Base-by-base conservation (phyloP, 2,329 filamentous ascomycete genomes). In the Teratosphaeria destructans region DNA sequence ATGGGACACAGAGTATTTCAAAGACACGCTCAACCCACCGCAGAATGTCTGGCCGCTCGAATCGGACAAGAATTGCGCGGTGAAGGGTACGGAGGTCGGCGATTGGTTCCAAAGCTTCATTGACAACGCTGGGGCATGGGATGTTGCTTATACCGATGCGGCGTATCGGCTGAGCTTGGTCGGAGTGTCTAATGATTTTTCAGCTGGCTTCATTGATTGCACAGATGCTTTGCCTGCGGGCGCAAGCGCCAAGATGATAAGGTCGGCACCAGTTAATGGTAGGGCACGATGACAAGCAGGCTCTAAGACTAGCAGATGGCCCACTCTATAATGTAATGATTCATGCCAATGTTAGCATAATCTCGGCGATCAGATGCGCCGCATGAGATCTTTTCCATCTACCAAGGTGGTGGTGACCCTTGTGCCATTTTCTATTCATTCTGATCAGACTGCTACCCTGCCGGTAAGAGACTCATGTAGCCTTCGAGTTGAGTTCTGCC, bases 401-500 rank as follows among this genome's bases (percentile, higher is more conserved):
- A n/a, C n/a, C n/a, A n/a, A n/a, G n/a, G n/a, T 32, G 29, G 29
- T 32, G 29, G 29, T 7, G 29, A 32, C 29, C 29, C 29, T 32
- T 32, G 7, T 32, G 29, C 29, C 29, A 32, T 39, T 11, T 39
- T 39, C 37, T 4, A 11, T 11, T 39, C 11, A 49, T 16, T 14
- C 7, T n/a, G 43, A 8, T 23, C 10, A 49, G 16, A n/a, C 43
- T 10, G 19, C 43, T 49, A 23, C 43, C 6, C 19, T 23, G n/a
- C n/a, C 43, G 43, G 43, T n/a, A 49, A 49, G 43, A 19, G 43
- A 16, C 19, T 49, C 3, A 16, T 49, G 16, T 19, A 54, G 34
- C 53, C 26, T 32, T n/a, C 0, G 72, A 75, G 0, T 82, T 79
- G 64, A 81, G 71, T 54, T 54, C 66, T 85, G 78, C 67, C 77